Base-by-base conservation (phyloP, 75 land plant genomes). In the Selaginella moellendorffii region DNA sequence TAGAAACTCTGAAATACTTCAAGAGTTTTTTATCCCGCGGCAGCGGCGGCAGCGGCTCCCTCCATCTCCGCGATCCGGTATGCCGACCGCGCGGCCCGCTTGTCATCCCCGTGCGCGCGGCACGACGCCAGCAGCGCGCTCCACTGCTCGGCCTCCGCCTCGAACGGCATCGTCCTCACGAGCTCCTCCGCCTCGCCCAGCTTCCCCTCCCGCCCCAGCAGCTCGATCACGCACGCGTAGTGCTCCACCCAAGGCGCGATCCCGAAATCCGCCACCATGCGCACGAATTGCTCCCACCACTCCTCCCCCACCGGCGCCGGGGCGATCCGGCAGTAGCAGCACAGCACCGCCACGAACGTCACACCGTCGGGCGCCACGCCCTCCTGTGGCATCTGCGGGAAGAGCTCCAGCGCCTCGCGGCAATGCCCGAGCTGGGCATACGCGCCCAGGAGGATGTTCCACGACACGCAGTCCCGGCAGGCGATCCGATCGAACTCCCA, bases 221-320 rank as follows among this genome's bases (percentile, higher is more conserved):
- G 70, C 67, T 81, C 84, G 24, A 81, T 27, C 54, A 81, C 53
- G 61, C 84, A 72, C 1, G 72, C 75, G 63, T 69, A 78, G 27
- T 78, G 84, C 62, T 78, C 80, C 51, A 70, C 64, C 28, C 5
- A 36, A 5, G 46, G 46, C 14, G 5, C 46, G 46, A 36, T 36
- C 46, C 46, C 5, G 46, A 36, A 36, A 14, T 36, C 46, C 10
- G 46, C 5, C 46, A 36, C 10, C 46, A 36, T 36, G 10, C 10
- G 14, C 46, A 36, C 14, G 46, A 36, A 36, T 5, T 36, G 46
- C 46, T 36, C 46, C 46, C 46, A 36, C 46, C 46, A n/a, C n/a
- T n/a, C n/a, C n/a, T n/a, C n/a, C n/a, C n/a, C 46, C 14, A 5
- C 10, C 5, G 46, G 14, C 14, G 46, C 14, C 46, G 14, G 14